Evolutionary conservation across 2,329 filamentous ascomycete genomes (phyloP).

Genomic region (Raffaelea deltoideospora): DNA sequence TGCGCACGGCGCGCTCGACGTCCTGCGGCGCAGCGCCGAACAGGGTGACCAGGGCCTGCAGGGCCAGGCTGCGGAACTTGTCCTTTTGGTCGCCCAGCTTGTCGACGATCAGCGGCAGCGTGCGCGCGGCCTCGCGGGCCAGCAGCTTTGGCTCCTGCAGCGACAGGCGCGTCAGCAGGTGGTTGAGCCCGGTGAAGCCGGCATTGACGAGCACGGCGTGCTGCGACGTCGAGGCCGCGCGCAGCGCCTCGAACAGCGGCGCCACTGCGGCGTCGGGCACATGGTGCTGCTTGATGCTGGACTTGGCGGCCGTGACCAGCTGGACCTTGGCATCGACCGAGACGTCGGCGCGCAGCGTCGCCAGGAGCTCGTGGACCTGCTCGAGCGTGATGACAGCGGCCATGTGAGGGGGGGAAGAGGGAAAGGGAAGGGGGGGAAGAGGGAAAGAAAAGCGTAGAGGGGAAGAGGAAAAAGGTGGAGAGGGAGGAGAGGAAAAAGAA

Average conservation of each 20-base stretch:
- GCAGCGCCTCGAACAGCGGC: conserved; percentile 69
- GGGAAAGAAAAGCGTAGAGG: background rate
- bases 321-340: conserved; percentile 46
- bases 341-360: conserved; percentile 32
- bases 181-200: conserved; percentile 75
- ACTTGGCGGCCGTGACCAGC: conserved; percentile 61
- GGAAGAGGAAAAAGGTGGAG: background rate
- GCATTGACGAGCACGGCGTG: conserved; percentile 66
- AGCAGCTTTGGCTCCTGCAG: conserved; percentile 69
- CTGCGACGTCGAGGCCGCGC: conserved; percentile 57
- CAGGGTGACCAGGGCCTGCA: conserved; percentile 62
- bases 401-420: conserved; percentile 18
- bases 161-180: conserved; percentile 71
- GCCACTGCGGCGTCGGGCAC: conserved; percentile 61
- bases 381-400: conserved; percentile 19
- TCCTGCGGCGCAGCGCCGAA: conserved; percentile 55
- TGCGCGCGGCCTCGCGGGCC: conserved; percentile 52
- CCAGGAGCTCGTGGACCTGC: conserved; percentile 25
- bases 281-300: conserved; percentile 82
- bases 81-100: conserved; percentile 82
- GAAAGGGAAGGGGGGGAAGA: background rate
- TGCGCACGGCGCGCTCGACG: conserved; percentile 67
- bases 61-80: conserved; percentile 60
- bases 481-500: background rate
- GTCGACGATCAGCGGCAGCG: conserved; percentile 64